Base-by-base conservation (phyloP, 805 yeast genomes). In the Helenozyma baotianmanensis region DNA sequence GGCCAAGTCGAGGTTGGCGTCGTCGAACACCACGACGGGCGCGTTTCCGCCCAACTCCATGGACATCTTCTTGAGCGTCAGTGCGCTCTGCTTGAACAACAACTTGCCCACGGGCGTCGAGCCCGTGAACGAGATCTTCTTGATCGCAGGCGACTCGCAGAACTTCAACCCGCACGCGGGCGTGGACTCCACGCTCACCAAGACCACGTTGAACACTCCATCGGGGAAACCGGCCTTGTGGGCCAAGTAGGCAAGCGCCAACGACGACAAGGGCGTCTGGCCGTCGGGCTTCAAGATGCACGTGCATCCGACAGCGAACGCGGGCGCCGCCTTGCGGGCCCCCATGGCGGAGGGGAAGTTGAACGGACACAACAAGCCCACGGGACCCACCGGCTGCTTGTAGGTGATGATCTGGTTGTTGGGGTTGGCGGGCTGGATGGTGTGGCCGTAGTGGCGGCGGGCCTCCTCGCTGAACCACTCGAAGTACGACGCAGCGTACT, bases 31-130 rank as follows among this genome's bases (percentile, higher is more conserved):
- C 35, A 82, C 72, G 45, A 82, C 75, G 4, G 92, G 89, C 12
- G 90, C 87, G 56, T 83, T 83, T 19, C 92, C 92, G 22, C 92
- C 90, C 26, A 82, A 68, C 58, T 82, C 90, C 52, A 83, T 65
- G 3, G 86, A 76, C 31, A 80, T 60, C 54, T 82, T 83, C 64
- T 83, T 82, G 48, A 83, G 64, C 1, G 84, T 72, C 12, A 76
- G 64, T 4, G 77, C 51, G 6, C 81, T 68, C 53, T 80, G 86
- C 30, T 58, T 53, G 80, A 79, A 76, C 35, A 82, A 67, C 19
- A 78, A 50, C 54, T 76, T 79, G 22, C 92, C 92, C 7, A 82
- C 81, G 7, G 68, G 69, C 3, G 92, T 82, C 19, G 88, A 80
- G 8, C 92, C 92, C 9, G 92, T 83, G 61, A 82, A 82, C 4